Base-by-base conservation (phyloP, 805 yeast species). In the Metschnikowia colocasiae region DNA sequence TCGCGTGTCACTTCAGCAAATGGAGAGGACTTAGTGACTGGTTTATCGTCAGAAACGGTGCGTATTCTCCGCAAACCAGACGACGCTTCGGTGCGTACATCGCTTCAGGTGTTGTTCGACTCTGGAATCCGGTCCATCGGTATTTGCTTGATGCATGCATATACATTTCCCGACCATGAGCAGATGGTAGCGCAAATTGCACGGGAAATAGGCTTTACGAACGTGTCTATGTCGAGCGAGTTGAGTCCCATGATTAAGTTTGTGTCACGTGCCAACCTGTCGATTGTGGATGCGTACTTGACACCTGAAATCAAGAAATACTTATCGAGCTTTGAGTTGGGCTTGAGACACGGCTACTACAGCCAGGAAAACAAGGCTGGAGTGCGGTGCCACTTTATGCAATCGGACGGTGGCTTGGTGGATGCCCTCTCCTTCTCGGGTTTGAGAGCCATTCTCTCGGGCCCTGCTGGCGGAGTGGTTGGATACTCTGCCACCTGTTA, bases 391-490 rank as follows among this genome's bases (percentile, higher is more conserved):
- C 83, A 85, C 55, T 92, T 92, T 65, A 92, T 92, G 98, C 96
- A 92, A 66, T 87, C 96, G 10, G 96, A 92, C 63, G 98, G 98
- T 48, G 98, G 98, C 2, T 75, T 92, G 49, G 90, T 91, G 19
- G 89, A 89, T 47, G 90, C 94, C 59, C 73, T 80, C 19, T 76
- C 80, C 41, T 92, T 92, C 62, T 84, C 96, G 0, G 98, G 98
- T 1, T 71, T 92, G 31, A 78, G 82, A 56, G 96, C 98, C 3
- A 86, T 92, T 41, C 67, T 92, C 30, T 88, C 97, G 1, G 98
- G 98, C 2, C 98, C 98, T 2, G 98, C 98, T 8, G 98, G 98
- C 32, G 98, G 98, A 42, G 95, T 92, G 49, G 97, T 92, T 29
- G 98, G 98, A 0, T 87, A 82, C 57, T 87, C 96, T 0, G 76